Evolutionary conservation across 805 yeast species (phyloP).

Genomic region (Tetrapisispora pingtungensis): DNA sequence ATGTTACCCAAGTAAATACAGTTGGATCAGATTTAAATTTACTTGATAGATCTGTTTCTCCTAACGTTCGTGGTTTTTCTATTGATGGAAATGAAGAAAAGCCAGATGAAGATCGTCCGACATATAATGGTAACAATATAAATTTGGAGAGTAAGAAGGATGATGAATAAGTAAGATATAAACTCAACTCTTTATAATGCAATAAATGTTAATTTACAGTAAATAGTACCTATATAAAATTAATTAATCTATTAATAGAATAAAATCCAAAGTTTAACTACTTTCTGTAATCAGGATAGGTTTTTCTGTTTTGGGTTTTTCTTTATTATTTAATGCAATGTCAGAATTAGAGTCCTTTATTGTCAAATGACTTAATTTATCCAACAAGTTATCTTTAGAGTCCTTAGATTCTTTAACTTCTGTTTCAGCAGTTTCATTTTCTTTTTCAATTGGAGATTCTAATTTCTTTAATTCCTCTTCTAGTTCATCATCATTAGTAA

Average conservation of each 20-base stretch:
- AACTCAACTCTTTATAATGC: background rate
- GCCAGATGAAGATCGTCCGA: conserved; percentile 31
- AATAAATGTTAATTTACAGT: background rate
- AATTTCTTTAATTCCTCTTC: conserved; percentile 34
- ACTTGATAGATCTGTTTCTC: conserved; percentile 23
- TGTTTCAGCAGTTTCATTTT: background rate
- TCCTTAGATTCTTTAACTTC: conserved; percentile 1
- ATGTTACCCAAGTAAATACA: conserved; percentile 4
- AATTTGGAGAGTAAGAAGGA: conserved; percentile 38
- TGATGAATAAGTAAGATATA: conserved; percentile 20
- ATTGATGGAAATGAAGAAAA: conserved; percentile 22
- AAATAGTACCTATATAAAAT: background rate
- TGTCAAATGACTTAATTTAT: conserved; percentile 18
- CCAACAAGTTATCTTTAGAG: conserved; percentile 10
- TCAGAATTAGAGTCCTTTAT: conserved; percentile 6
- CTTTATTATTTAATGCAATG: background rate
- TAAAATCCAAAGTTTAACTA: no score
- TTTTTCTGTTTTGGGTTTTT: background rate
- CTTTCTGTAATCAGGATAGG: no score
- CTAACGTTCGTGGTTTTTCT: conserved; percentile 24
- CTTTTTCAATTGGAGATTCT: conserved; percentile 17
- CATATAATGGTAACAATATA: conserved; percentile 50
- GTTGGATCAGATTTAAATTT: conserved; percentile 15
- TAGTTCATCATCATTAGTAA: conserved; percentile 26
- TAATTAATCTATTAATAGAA: no score